Evolutionary conservation across 495 filamentous ascomycete genomes (phyloP).

Genomic region (Aspergillus indologenus): DNA sequence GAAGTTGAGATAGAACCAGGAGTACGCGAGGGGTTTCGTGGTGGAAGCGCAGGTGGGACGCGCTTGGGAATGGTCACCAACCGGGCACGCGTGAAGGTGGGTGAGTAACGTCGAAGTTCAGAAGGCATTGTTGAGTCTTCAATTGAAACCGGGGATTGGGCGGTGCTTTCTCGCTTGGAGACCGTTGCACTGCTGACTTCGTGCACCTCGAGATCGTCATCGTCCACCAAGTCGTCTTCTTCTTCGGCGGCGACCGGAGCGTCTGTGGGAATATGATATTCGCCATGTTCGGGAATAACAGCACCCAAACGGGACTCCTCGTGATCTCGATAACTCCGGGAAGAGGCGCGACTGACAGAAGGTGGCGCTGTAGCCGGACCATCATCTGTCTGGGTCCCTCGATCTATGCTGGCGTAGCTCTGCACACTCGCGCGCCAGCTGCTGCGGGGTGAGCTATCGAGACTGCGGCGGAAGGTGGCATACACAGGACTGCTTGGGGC

Average conservation of each 20-base stretch:
- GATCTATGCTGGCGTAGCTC: slow-evolving; percentile 53
- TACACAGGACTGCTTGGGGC: slow-evolving; percentile 75
- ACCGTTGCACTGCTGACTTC: slow-evolving; percentile 42
- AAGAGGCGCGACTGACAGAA: slow-evolving; percentile 44
- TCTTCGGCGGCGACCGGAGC: slow-evolving; percentile 13
- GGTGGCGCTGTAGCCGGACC: slow-evolving; percentile 42
- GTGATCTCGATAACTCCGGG: slow-evolving; percentile 36
- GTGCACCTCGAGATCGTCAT: slow-evolving; percentile 42
- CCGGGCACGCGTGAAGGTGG: slow-evolving; percentile 58
- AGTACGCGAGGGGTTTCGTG: slow-evolving; percentile 53
- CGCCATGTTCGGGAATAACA: slow-evolving; percentile 34
- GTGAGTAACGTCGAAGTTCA: slow-evolving; percentile 42
- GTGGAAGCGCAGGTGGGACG: slow-evolving; percentile 61
- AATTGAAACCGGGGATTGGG: slow-evolving; percentile 50
- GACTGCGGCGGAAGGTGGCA: slow-evolving; percentile 64
- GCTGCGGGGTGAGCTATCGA: slow-evolving; percentile 53
- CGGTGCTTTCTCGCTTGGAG: slow-evolving; percentile 46
- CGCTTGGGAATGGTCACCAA: slow-evolving; percentile 73
- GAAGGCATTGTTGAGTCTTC: slow-evolving; percentile 36
- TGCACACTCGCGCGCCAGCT: slow-evolving; percentile 68
- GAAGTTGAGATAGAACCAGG: slow-evolving; percentile 19
- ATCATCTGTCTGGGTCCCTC: slow-evolving; percentile 59
- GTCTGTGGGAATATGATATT: slow-evolving; percentile 29
- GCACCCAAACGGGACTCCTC: slow-evolving; percentile 33
- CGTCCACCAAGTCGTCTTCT: slow-evolving; percentile 15